Conservation (phyloP, 805 yeast genomes). For the Cyberlindnera mycetangii region DNA sequence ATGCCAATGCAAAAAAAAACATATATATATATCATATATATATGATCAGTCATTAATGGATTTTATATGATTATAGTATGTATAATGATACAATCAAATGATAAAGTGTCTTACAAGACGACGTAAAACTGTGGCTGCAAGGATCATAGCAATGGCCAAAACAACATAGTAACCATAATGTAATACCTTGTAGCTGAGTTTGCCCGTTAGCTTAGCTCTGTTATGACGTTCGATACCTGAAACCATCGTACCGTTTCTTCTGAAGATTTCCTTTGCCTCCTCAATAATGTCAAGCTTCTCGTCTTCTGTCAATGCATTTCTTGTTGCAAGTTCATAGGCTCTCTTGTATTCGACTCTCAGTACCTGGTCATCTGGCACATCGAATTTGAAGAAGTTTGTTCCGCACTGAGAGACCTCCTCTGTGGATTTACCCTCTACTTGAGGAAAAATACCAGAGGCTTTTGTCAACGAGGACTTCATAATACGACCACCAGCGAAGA, state of each 20-base stretch:
- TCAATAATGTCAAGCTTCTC: slow-evolving; percentile 69
- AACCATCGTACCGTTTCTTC: slow-evolving; percentile 57
- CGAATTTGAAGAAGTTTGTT: slow-evolving; percentile 69
- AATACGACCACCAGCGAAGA: slow-evolving; percentile 82
- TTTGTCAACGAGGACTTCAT: slow-evolving; percentile 63
- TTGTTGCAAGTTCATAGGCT: slow-evolving; percentile 73
- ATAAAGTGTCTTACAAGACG: slow-evolving; percentile 29
- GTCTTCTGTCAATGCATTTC: slow-evolving; percentile 63
- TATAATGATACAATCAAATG: not conserved
- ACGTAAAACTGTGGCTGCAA: slow-evolving; percentile 32
- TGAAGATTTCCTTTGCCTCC: slow-evolving; percentile 64
- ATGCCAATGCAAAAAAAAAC: not conserved
- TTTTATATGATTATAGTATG: too few relatives aligned
- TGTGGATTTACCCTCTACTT: slow-evolving; percentile 60
- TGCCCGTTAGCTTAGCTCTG: slow-evolving; percentile 50
- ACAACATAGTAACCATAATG: slow-evolving; percentile 52
- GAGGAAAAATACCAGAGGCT: slow-evolving; percentile 74
- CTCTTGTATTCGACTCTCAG: slow-evolving; percentile 67
- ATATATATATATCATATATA: too few relatives aligned
- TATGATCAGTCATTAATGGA: not conserved
- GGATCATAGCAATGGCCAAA: slow-evolving; percentile 31
- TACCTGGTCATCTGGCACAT: slow-evolving; percentile 62
- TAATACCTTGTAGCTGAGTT: slow-evolving; percentile 50
- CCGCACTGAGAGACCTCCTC: slow-evolving; percentile 61
- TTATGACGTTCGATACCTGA: slow-evolving; percentile 68